Conservation (phyloP, 192 early-diverging fungal species). For the Martensiomyces pterosporus region DNA sequence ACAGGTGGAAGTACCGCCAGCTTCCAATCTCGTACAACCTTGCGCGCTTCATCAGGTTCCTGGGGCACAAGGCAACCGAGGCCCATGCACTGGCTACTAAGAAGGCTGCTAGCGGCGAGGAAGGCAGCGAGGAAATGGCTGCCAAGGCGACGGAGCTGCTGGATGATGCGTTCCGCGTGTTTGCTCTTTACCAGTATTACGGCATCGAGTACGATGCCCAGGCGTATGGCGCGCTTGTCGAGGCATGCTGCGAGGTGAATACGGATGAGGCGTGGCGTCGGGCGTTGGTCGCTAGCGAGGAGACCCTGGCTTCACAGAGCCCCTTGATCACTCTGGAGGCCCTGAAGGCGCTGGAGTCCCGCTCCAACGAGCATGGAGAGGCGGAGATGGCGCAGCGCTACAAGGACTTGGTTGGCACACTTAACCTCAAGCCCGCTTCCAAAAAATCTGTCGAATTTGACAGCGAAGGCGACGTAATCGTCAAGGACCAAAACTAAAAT, state of each 20-base stretch:
- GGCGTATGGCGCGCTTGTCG: constrained; percentile 40
- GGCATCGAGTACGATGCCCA: constrained; percentile 14
- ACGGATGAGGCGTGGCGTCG: constrained; percentile 42
- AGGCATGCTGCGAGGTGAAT: constrained; percentile 33
- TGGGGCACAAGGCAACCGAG: constrained; percentile 7
- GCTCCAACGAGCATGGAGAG: constrained; percentile 22
- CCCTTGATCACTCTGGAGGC: constrained; percentile 33
- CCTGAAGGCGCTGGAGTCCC: constrained; percentile 17
- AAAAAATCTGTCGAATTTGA: constrained; percentile 13
- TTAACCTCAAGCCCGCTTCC: constrained; percentile 5
- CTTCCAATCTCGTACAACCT: constrained; percentile 27
- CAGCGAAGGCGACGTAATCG: constrained; percentile 9
- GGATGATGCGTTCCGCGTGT: constrained; percentile 39
- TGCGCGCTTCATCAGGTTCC: constrained; percentile 21
- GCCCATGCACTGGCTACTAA: constrained; percentile 1
- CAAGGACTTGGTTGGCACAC: constrained; percentile 8
- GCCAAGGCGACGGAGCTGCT: constrained; percentile 5
- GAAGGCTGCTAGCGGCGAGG: not conserved
- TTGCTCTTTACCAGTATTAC: constrained; percentile 44
- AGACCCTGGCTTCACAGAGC: constrained; percentile 15
- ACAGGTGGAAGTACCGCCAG: constrained; percentile 47
- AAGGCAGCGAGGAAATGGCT: not conserved
- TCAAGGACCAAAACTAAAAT: not conserved
- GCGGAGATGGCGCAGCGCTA: constrained; percentile 41
- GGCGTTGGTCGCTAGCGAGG: constrained; percentile 32